Conservation (phyloP, 192 early-diverging fungal species). For the Physocladia obscura region DNA sequence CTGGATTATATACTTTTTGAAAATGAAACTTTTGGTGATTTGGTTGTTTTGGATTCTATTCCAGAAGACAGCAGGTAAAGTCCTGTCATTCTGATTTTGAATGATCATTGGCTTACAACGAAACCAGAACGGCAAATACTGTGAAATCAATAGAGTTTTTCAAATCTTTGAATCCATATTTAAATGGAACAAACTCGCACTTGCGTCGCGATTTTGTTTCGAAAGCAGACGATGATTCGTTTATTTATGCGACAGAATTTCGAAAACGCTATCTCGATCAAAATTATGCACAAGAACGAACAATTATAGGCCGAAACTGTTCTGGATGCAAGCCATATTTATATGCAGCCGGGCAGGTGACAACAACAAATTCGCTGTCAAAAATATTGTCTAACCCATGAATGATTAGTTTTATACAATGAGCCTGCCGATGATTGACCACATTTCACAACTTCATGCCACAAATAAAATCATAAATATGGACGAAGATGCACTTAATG, state of each 20-base stretch:
- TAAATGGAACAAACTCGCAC: background rate
- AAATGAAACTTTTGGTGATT: slow-evolving; percentile 5
- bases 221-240: slow-evolving; percentile 4
- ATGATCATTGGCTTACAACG: background rate
- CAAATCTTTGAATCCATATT: background rate
- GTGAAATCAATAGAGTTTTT: background rate
- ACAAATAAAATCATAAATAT: background rate
- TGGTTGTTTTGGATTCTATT: background rate
- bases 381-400: background rate
- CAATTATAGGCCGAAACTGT: slow-evolving; percentile 1
- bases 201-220: background rate
- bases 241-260: background rate
- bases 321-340: background rate
- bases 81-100: background rate
- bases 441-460: background rate
- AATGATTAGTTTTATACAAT: background rate
- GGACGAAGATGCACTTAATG: background rate
- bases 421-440: background rate
- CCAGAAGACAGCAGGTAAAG: background rate
- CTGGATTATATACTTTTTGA: background rate
- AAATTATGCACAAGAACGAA: background rate
- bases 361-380: background rate
- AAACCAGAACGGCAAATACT: background rate
- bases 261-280: background rate
- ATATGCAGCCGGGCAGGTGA: slow-evolving; percentile 3